Percentiles rank a stretch among this genome's conserved stretches.
phyloP scores from a whole-genome alignment of 176 grass and related monocot species.

The Ampelocalamus luodianensis region DNA sequence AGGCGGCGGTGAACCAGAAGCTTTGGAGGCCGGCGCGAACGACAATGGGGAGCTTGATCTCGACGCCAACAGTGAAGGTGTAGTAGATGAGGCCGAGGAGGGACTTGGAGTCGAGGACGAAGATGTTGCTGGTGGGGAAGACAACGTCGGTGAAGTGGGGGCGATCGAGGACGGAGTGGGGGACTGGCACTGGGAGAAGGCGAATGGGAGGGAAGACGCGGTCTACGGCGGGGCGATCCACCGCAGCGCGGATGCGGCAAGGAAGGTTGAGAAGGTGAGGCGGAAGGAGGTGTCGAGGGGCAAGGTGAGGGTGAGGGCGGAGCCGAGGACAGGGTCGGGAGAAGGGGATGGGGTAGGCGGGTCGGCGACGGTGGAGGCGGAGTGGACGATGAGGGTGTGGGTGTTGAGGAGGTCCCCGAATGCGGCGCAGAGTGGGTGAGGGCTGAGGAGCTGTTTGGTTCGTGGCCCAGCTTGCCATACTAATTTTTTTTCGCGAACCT shows the following conservation, averaged over 20 bases:
- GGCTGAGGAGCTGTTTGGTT: too few relatives aligned
- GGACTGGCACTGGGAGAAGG: conserved; percentile 93
- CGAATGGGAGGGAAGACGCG: conserved; percentile 57
- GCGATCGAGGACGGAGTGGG: conserved; percentile 52
- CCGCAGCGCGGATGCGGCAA: conserved; percentile 57
- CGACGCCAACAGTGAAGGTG: conserved; percentile 66
- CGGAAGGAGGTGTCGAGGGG: conserved; percentile 53
- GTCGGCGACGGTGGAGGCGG: conserved; percentile 48
- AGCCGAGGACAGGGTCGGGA: conserved; percentile 72
- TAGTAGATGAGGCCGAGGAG: conserved; percentile 77
- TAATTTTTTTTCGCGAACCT: too few relatives aligned
- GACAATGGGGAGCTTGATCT: conserved; percentile 56
- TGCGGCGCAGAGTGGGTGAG: conserved; percentile 62
- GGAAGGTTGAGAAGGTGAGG: conserved; percentile 63
- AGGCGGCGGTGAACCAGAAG: conserved; percentile 62
- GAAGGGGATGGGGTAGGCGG: conserved; percentile 50
- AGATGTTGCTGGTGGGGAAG: conserved; percentile 65
- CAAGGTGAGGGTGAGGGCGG: conserved; percentile 61
- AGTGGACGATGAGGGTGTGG: conserved; percentile 56
- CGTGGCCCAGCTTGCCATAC: too few relatives aligned
- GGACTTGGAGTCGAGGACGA: conserved; percentile 67
- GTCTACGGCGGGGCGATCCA: conserved; percentile 68
- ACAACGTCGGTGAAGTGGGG: conserved; percentile 36
- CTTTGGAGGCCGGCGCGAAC: conserved; percentile 36
- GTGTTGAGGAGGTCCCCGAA: conserved; percentile 69